Percentiles rank a stretch among this genome's conserved stretches.
Conservation (phyloP, 129 eudicot genomes). For the Chrysanthemum makinoi region DNA sequence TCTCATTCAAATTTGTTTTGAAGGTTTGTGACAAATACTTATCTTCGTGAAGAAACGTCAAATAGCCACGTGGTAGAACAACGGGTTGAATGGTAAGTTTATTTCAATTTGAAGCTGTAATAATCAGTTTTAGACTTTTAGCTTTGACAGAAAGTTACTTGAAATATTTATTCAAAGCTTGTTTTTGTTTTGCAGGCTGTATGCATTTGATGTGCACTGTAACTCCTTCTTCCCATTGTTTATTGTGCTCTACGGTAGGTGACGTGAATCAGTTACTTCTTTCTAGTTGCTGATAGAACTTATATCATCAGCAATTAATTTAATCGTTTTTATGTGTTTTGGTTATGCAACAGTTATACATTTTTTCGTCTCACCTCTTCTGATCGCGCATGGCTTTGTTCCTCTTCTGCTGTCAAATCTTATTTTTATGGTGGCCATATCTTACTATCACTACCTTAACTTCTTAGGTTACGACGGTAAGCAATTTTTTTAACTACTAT, state of each 20-base stretch:
- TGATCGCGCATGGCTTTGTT: constrained; percentile 89
- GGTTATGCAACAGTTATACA: constrained; percentile 69
- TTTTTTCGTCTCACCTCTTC: constrained; percentile 86
- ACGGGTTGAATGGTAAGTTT: constrained; percentile 94
- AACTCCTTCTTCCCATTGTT: constrained; percentile 97
- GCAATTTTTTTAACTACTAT: constrained; percentile 15
- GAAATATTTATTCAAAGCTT: constrained; percentile 1
- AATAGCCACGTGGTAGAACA: constrained; percentile 97
- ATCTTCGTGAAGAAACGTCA: constrained; percentile 96
- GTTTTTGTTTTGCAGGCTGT: constrained; percentile 66
- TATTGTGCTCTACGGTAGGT: constrained; percentile 86
- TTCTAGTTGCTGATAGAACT: constrained; percentile 13
- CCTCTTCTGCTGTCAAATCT: constrained; percentile 85
- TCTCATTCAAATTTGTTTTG: constrained; percentile 6
- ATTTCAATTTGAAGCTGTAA: background rate
- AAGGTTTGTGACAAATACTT: constrained; percentile 94
- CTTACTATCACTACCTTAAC: constrained; percentile 97
- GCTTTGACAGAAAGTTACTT: background rate
- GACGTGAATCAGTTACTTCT: background rate
- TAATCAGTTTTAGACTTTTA: background rate
- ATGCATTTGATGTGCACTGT: constrained; percentile 99
- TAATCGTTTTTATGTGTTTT: background rate
- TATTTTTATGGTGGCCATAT: constrained; percentile 74
- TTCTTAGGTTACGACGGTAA: constrained; percentile 95
- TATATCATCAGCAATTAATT: background rate